Evolutionary conservation across 129 eudicot genomes (phyloP), one percentile per base, ranked within the genome.

Genomic region (Deinandra increscens): DNA sequence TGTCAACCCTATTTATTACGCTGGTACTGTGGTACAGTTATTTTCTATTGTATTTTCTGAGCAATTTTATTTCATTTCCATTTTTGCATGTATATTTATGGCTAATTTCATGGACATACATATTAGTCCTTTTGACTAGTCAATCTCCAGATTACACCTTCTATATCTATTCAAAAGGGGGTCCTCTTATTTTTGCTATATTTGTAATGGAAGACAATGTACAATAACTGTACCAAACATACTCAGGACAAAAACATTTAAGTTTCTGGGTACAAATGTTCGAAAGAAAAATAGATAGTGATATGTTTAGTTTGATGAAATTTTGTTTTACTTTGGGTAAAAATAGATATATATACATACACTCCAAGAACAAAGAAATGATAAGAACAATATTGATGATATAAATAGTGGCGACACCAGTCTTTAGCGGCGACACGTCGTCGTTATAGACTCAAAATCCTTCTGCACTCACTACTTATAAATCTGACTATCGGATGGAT

Each of bases 21-120:
- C 55, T 38, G 68, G 62, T 64, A 70, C 65, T 26, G 62, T 55
- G 62, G 62, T 23, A 55, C 77, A 15, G 62, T 46, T 22, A 49
- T 65, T 77, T 81, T 61, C 75, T 69, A 41, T 67, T 67, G 81
- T 84, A 84, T 81, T 75, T 75, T 78, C 66, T 69, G 74, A 75
- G 66, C 41, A 84, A 74, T 22, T 23, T 56, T 62, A 70, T 66
- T 26, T 26, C 43, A 63, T 74, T 78, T 51, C 74, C 49, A 75
- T 80, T 43, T 69, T 46, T 69, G 59, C 56, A 46, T 72, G 44
- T 79, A 66, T 50, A 26, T 41, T 63, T 62, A 64, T 78, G 68
- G 43, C 41, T 59, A 66, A 50, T 79, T 74, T 70, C 49, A 49
- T 70, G 75, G 59, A 39, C 51, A 37, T 46, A 46, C 49, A 58